phyloP scores from a whole-genome alignment of 768 basidiomycete species.

The Pleurotus citrinopileatus region DNA sequence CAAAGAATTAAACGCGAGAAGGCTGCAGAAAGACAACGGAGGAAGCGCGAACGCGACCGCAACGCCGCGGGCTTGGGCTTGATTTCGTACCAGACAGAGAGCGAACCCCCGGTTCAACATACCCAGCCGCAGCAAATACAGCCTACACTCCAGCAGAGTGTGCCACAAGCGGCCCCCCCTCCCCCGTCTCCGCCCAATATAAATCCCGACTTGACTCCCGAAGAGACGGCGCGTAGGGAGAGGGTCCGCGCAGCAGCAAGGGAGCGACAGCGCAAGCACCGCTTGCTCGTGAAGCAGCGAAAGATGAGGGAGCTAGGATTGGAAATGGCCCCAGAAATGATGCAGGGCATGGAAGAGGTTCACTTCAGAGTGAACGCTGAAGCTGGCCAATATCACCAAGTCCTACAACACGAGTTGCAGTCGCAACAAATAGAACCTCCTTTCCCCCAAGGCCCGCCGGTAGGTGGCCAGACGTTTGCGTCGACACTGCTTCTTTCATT shows the following conservation, averaged over 20 bases:
- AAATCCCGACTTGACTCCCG: conserved; percentile 44
- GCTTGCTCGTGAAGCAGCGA: conserved; percentile 70
- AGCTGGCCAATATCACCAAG: conserved; percentile 43
- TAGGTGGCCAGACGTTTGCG: conserved; percentile 77
- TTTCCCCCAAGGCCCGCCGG: conserved; percentile 54
- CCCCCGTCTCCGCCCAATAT: conserved; percentile 16
- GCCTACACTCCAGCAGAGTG: conserved; percentile 30
- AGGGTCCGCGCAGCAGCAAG: conserved; percentile 73
- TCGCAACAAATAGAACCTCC: conserved; percentile 49
- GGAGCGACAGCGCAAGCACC: conserved; percentile 82
- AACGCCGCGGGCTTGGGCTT: conserved; percentile 35
- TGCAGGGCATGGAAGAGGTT: conserved; percentile 62
- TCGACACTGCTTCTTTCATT: conserved; percentile 75
- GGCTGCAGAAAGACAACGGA: conserved; percentile 80
- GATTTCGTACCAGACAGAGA: conserved; percentile 34
- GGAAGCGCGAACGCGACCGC: conserved; percentile 75
- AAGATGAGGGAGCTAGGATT: conserved; percentile 82
- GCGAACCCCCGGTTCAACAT: conserved; percentile 23
- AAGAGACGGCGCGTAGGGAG: conserved; percentile 67
- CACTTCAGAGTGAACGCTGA: conserved; percentile 53
- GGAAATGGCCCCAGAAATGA: conserved; percentile 76
- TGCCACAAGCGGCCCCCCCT: conserved; percentile 22
- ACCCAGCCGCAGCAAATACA: conserved; percentile 22
- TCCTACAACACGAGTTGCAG: conserved; percentile 40
- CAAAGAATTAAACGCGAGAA: conserved; percentile 81